Evolutionary conservation across 1,284 basidiomycete species (phyloP).

Genomic region (Agaricales sp.): DNA sequence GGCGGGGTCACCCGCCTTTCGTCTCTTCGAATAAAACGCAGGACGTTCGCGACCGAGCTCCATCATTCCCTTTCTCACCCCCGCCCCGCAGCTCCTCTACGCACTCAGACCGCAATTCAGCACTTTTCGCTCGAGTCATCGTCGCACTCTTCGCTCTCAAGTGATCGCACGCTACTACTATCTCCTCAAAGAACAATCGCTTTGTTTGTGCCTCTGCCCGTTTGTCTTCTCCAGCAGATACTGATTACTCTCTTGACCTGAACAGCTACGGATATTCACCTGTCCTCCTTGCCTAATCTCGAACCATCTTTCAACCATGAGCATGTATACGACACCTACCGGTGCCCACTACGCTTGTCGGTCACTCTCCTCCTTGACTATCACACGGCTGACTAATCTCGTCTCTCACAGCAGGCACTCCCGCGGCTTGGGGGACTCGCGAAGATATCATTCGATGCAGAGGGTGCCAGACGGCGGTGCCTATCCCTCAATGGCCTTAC

Average conservation of each 20-base stretch:
- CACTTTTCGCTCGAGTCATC: too few species aligned
- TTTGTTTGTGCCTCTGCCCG: too few species aligned
- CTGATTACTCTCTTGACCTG: too few species aligned
- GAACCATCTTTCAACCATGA: too few species aligned
- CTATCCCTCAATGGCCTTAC: not conserved
- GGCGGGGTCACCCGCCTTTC: not conserved
- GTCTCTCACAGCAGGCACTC: not conserved
- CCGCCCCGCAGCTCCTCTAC: not conserved
- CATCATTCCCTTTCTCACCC: not conserved
- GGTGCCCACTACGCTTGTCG: not conserved
- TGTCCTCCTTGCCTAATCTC: not conserved
- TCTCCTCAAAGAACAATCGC: not conserved
- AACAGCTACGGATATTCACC: not conserved
- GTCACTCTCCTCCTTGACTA: not conserved
- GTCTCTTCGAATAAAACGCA: not conserved
- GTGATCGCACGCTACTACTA: not conserved
- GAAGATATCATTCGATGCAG: not conserved
- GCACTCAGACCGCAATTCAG: not conserved
- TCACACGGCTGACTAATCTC: not conserved
- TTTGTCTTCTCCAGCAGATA: too few species aligned
- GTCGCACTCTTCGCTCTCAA: too few species aligned
- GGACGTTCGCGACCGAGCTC: not conserved
- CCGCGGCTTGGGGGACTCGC: not conserved
- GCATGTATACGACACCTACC: not conserved
- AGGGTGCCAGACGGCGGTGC: not conserved